Evolutionary conservation across 78 protist species (phyloP).

Genomic region (Monocercomonoides exilis): DNA sequence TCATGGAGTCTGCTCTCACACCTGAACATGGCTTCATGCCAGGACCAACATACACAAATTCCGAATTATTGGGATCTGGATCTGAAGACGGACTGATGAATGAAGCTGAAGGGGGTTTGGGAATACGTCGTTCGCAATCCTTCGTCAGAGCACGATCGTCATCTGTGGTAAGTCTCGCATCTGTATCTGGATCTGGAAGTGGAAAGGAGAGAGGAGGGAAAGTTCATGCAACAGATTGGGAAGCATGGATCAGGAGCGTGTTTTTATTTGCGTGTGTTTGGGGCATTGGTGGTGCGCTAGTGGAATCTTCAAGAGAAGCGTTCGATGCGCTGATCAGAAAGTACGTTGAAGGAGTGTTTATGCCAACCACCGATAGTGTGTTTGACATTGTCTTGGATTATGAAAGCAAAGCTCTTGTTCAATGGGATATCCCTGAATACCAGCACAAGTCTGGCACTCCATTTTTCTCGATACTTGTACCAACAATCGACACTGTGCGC

Average conservation of each 20-base stretch:
- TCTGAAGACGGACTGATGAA: too few relatives aligned
- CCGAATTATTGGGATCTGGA: too few relatives aligned
- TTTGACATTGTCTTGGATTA: too few relatives aligned
- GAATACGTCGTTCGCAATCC: too few relatives aligned
- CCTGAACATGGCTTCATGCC: slow-evolving; percentile 35
- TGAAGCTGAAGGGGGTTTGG: too few relatives aligned
- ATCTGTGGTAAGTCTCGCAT: too few relatives aligned
- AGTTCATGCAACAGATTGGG: slow-evolving; percentile 3
- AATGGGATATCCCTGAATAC: neutral
- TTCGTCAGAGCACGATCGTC: too few relatives aligned
- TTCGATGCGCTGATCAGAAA: slow-evolving; percentile 39
- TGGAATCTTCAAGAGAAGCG: neutral
- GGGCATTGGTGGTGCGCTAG: slow-evolving; percentile 59
- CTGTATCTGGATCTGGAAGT: too few relatives aligned
- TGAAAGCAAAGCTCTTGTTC: neutral
- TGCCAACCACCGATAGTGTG: neutral
- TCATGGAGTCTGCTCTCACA: slow-evolving; percentile 50
- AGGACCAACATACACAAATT: too few relatives aligned
- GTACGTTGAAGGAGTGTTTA: neutral
- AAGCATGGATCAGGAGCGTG: too few relatives aligned
- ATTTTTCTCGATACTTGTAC: slow-evolving; percentile 26
- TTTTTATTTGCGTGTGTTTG: slow-evolving; percentile 46
- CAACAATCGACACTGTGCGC: slow-evolving; percentile 34
- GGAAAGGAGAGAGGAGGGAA: too few relatives aligned
- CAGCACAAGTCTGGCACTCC: neutral